Evolutionary conservation across 2,329 filamentous ascomycete genomes (phyloP).

Genomic region (Stachybotrys elegans): DNA sequence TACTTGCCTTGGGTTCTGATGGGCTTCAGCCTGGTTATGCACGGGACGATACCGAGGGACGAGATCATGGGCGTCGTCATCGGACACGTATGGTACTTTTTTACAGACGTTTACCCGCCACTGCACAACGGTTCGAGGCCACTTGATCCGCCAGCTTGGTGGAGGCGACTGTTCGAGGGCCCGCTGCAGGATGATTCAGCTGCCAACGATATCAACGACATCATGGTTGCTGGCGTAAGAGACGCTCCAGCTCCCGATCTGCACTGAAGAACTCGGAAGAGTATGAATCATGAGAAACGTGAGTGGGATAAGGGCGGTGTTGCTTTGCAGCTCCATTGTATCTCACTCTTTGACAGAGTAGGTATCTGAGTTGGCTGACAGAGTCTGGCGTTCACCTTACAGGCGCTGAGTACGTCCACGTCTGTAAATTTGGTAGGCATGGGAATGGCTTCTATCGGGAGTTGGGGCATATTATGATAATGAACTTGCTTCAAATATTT

Average conservation of each 20-base stretch:
- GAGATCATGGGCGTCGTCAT: constrained; percentile 94
- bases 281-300: no score
- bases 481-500: no score
- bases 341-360: no score
- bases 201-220: constrained; percentile 56
- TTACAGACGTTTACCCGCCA: constrained; percentile 91
- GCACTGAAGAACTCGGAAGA: constrained; percentile 8
- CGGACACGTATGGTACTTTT: constrained; percentile 97
- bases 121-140: constrained; percentile 80
- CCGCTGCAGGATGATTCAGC: constrained; percentile 41
- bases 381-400: no score
- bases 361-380: no score
- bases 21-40: constrained; percentile 85
- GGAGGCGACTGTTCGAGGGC: constrained; percentile 78
- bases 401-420: no score
- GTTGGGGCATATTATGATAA: no score
- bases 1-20: constrained; percentile 96
- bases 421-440: no score
- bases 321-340: no score
- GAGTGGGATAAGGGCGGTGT: no score
- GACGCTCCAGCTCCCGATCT: constrained; percentile 20
- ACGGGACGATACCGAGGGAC: constrained; percentile 86
- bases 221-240: constrained; percentile 50
- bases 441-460: no score
- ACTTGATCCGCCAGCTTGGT: constrained; percentile 85